Evolutionary conservation across 2,329 filamentous ascomycete genomes (phyloP).

Genomic region (Chaetoscypha palmicola): DNA sequence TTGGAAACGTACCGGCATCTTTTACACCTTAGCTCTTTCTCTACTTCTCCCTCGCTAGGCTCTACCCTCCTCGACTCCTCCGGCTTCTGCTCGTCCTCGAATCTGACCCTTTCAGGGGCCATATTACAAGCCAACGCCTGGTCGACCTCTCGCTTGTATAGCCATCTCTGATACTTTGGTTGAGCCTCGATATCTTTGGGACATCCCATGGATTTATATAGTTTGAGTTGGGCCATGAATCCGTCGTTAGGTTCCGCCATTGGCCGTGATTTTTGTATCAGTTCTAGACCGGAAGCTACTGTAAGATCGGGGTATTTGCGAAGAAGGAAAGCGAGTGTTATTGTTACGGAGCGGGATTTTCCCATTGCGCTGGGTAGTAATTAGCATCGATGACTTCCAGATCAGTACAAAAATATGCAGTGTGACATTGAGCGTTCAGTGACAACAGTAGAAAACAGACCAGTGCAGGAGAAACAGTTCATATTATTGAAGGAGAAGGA

Average conservation of each 20-base stretch:
- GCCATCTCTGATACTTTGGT: constrained; percentile 74
- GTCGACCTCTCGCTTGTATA: constrained; percentile 59
- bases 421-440: too few relatives aligned
- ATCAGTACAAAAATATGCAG: too few relatives aligned
- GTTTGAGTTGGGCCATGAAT: constrained; percentile 80
- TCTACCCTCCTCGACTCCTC: constrained; percentile 9
- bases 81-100: constrained; percentile 62
- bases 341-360: constrained; percentile 84
- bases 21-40: constrained; percentile 70
- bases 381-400: background rate
- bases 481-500: too few relatives aligned
- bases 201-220: constrained; percentile 84
- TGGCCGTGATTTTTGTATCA: constrained; percentile 63
- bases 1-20: constrained; percentile 72
- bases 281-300: constrained; percentile 52
- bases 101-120: constrained; percentile 74
- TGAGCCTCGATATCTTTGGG: constrained; percentile 61
- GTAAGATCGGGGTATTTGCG: constrained; percentile 49
- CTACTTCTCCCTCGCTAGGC: constrained; percentile 23
- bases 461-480: too few relatives aligned
- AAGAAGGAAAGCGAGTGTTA: constrained; percentile 79
- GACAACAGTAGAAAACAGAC: too few relatives aligned
- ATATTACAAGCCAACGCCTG: constrained; percentile 65
- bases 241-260: constrained; percentile 85
- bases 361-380: constrained; percentile 71